phyloP scores from a whole-genome alignment of 2,329 filamentous ascomycete genomes.

The Rugonectria rugulosa region DNA sequence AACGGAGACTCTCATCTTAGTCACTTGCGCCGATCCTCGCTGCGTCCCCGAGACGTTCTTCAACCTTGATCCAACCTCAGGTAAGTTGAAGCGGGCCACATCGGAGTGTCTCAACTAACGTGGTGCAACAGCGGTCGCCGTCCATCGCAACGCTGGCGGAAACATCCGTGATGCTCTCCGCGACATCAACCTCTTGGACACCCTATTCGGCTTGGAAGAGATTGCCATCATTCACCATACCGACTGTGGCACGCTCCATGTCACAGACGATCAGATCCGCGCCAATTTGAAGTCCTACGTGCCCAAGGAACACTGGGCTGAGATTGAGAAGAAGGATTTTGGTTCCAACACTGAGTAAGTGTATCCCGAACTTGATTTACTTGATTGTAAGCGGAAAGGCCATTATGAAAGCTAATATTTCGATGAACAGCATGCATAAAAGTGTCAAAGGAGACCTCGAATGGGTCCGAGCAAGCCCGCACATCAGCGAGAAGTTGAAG shows the following conservation, averaged over 20 bases:
- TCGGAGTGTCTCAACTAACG: background rate
- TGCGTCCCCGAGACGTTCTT: slow-evolving; percentile 12
- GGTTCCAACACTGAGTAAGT: slow-evolving; percentile 15
- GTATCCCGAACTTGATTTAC: background rate
- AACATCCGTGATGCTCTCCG: slow-evolving; percentile 16
- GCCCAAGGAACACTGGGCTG: slow-evolving; percentile 2
- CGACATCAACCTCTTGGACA: slow-evolving; percentile 16
- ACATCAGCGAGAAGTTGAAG: slow-evolving; percentile 19
- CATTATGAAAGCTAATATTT: background rate
- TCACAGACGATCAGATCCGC: slow-evolving; percentile 10
- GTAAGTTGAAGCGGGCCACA: background rate
- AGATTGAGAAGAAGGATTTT: slow-evolving; percentile 11
- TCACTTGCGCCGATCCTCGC: slow-evolving; percentile 18
- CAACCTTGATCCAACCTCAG: slow-evolving; percentile 4
- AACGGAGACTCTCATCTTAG: background rate
- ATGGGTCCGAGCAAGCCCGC: slow-evolving; percentile 10
- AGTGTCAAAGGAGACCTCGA: slow-evolving; percentile 15
- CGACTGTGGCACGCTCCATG: slow-evolving; percentile 16
- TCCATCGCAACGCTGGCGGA: slow-evolving; percentile 19
- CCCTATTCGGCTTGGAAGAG: slow-evolving; percentile 11
- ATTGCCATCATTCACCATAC: slow-evolving; percentile 18
- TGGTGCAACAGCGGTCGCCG: background rate
- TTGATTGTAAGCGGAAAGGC: background rate
- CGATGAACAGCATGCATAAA: background rate
- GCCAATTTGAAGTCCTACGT: background rate